Evolutionary conservation across 1,284 basidiomycete species (phyloP), one percentile per base, ranked within the genome.

Genomic region (Tetrapyrgos nigripes): DNA sequence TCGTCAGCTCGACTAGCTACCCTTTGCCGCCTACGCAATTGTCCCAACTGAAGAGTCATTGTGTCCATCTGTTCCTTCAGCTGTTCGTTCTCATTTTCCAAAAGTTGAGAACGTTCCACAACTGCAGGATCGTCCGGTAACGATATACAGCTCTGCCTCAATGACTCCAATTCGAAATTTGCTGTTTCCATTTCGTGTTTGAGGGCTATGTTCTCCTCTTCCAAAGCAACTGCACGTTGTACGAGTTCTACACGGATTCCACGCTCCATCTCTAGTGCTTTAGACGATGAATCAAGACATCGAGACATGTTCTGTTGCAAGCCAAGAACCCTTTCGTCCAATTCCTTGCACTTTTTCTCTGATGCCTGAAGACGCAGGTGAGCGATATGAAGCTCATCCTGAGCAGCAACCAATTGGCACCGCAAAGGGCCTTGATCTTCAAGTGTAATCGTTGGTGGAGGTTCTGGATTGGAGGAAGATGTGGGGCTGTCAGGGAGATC

Each of bases 221-320:
- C 55, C 51, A 67, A 40, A 2, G 27, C 47, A 23, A 40, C 52
- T 19, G 56, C 53, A 21, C 62, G 64, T 35, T 61, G 58, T 37
- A 60, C 64, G 14, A 71, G 55, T 48, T 71, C 69, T 9, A 56
- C 59, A 11, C 69, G 64, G 2, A 70, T 58, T 21, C 67, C 67
- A 37, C 68, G 61, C 58, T 71, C 69, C 21, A 64, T 57, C 31
- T 68, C 66, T 3, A 71, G 54, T 23, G 67, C 68, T 46, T 63
- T 56, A 5, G 67, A 59, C 13, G 67, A 71, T 5, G 66, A 66
- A 55, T 71, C 69, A 11, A 71, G 60, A 52, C 66, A 70, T 46
- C 59, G 61, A 21, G 62, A 59, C 43, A 70, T 61, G n/a, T 68
- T 55, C 23, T 59, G 49, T 46, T 71, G 68, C 40, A 71, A 50